Percentiles rank a stretch among this genome's conserved stretches.
phyloP scores from a whole-genome alignment of 768 basidiomycete species.

The Termitomyces sp. region DNA sequence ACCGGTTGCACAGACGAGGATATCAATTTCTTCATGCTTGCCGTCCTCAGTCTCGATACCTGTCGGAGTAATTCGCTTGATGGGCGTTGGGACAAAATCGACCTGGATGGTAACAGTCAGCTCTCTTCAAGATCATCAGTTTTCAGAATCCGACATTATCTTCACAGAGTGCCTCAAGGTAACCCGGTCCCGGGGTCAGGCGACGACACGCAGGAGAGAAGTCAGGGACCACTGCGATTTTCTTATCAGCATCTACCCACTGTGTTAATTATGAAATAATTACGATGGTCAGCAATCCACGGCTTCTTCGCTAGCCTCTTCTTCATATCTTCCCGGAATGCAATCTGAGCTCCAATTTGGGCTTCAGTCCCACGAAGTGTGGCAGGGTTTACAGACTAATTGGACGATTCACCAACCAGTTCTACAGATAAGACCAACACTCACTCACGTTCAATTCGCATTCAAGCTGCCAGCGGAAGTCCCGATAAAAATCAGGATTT shows the following conservation, averaged over 20 bases:
- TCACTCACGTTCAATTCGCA: slow-evolving; percentile 39
- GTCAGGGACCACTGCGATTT: slow-evolving; percentile 44
- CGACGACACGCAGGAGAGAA: slow-evolving; percentile 56
- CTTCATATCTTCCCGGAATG: slow-evolving; percentile 41
- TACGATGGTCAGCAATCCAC: slow-evolving; percentile 55
- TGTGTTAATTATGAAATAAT: background rate
- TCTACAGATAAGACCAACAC: background rate
- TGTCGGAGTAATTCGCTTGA: slow-evolving; percentile 43
- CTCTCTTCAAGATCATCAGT: background rate
- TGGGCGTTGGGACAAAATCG: slow-evolving; percentile 44
- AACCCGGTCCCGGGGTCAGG: slow-evolving; percentile 65
- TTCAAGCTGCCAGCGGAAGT: slow-evolving; percentile 45
- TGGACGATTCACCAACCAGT: background rate
- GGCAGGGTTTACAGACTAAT: slow-evolving; percentile 29
- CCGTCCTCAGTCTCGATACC: slow-evolving; percentile 58
- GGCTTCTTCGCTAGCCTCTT: slow-evolving; percentile 49
- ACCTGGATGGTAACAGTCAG: slow-evolving; percentile 27
- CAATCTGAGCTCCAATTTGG: slow-evolving; percentile 26
- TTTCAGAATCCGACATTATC: slow-evolving; percentile 40
- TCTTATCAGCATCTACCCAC: background rate
- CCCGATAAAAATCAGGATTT: slow-evolving; percentile 41
- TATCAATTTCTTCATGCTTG: slow-evolving; percentile 45
- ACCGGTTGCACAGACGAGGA: slow-evolving; percentile 63
- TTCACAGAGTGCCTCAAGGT: slow-evolving; percentile 57
- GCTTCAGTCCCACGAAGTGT: slow-evolving; percentile 35